Conservation (phyloP, 1,139 yeast species). For the Debaryomycetaceae sp. region DNA sequence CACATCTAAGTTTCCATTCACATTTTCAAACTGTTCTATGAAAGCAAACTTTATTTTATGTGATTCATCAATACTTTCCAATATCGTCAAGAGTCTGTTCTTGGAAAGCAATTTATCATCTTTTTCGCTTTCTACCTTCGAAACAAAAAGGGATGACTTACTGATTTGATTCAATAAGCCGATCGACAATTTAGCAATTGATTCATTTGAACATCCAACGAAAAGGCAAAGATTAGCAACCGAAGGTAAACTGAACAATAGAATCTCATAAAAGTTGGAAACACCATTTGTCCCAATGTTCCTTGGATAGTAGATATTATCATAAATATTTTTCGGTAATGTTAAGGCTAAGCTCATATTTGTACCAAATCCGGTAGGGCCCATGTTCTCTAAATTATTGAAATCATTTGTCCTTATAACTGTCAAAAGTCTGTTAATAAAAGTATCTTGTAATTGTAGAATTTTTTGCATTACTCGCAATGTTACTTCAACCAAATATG, state of each 20-base stretch:
- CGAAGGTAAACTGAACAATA: slow-evolving; percentile 63
- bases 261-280: slow-evolving; percentile 64
- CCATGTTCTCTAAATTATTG: background rate
- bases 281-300: slow-evolving; percentile 61
- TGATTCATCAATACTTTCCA: slow-evolving; percentile 73
- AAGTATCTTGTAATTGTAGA: slow-evolving; percentile 51
- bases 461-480: slow-evolving; percentile 48
- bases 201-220: slow-evolving; percentile 52
- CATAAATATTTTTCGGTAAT: slow-evolving; percentile 37
- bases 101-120: slow-evolving; percentile 44
- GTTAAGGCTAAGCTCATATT: slow-evolving; percentile 26
- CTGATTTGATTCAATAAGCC: slow-evolving; percentile 52
- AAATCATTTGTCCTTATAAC: slow-evolving; percentile 23
- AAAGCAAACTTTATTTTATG: slow-evolving; percentile 68
- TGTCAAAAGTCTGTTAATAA: slow-evolving; percentile 23
- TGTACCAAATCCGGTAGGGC: slow-evolving; percentile 22
- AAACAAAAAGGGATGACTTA: slow-evolving; percentile 46
- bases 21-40: slow-evolving; percentile 62
- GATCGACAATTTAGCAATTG: slow-evolving; percentile 53
- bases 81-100: slow-evolving; percentile 67
- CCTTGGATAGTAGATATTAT: slow-evolving; percentile 51
- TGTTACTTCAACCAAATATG: slow-evolving; percentile 20
- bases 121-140: slow-evolving; percentile 20
- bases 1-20: slow-evolving; percentile 36
- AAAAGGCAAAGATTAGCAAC: slow-evolving; percentile 71